phyloP scores from a whole-genome alignment of 441 rosid genomes.

The Corymbia citriodora region DNA sequence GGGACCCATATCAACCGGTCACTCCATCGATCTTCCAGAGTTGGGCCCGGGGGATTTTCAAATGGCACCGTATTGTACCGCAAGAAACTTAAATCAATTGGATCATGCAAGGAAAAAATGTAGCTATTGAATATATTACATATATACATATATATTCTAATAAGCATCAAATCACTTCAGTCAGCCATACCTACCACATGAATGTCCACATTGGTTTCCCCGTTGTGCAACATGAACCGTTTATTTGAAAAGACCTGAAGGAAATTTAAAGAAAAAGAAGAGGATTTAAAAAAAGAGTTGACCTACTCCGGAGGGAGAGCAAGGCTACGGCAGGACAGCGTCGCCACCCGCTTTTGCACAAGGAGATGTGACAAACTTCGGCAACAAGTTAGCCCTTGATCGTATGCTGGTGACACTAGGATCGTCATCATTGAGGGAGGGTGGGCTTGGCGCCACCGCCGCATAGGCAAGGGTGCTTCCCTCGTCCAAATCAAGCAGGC shows the following conservation, averaged over 20 bases:
- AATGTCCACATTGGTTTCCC: neutral
- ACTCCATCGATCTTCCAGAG: too few relatives aligned
- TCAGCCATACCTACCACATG: neutral
- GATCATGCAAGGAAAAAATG: neutral
- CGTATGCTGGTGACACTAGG: too few relatives aligned
- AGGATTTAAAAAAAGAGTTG: too few relatives aligned
- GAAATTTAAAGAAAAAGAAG: neutral
- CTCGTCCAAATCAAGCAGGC: too few relatives aligned
- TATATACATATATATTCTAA: too few relatives aligned
- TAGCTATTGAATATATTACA: neutral
- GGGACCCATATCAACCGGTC: neutral
- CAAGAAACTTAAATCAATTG: neutral
- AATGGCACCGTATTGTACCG: neutral
- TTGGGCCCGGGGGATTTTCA: neutral
- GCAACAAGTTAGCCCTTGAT: too few relatives aligned
- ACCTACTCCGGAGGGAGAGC: neutral
- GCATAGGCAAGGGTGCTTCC: neutral
- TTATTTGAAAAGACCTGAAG: neutral
- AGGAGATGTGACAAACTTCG: neutral
- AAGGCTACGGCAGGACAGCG: neutral
- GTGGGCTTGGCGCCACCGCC: too few relatives aligned
- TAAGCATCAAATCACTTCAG: neutral
- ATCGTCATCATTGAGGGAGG: too few relatives aligned
- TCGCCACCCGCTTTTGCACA: neutral
- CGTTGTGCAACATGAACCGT: neutral